These are phyloP conservation scores for Mollisia scopiformis DNA, from an alignment of 2,329 filamentous ascomycete genomes.

Conservation along the genomic window DNA sequence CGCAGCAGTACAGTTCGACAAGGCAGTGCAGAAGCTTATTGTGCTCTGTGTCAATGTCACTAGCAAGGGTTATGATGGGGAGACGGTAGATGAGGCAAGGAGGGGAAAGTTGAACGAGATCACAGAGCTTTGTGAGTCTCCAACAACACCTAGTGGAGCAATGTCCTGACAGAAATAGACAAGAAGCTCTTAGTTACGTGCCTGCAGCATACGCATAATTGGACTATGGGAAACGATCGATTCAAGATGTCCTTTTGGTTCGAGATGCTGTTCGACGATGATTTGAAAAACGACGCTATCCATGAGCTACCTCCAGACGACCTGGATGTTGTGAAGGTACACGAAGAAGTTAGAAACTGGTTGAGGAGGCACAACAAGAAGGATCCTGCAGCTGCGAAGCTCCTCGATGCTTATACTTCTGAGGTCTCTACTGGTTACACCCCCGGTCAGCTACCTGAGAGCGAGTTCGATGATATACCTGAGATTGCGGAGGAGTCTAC, in stretches of 20 bases:
- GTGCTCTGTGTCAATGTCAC: slow-evolving; percentile 69
- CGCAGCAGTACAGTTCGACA: slow-evolving; percentile 65
- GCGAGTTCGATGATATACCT: slow-evolving; percentile 18
- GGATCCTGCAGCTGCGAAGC: slow-evolving; percentile 56
- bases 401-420: slow-evolving; percentile 56
- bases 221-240: slow-evolving; percentile 69
- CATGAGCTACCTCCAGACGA: slow-evolving; percentile 50
- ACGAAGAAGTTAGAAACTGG: slow-evolving; percentile 64
- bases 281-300: slow-evolving; percentile 54
- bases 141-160: not conserved
- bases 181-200: slow-evolving; percentile 69
- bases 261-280: slow-evolving; percentile 64
- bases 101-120: slow-evolving; percentile 63
- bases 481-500: slow-evolving; percentile 27
- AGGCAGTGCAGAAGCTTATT: slow-evolving; percentile 68
- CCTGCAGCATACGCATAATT: slow-evolving; percentile 69
- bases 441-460: slow-evolving; percentile 32
- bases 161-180: slow-evolving; percentile 43
- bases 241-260: slow-evolving; percentile 74
- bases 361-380: slow-evolving; percentile 58
- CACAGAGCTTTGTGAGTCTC: slow-evolving; percentile 61
- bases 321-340: slow-evolving; percentile 59
- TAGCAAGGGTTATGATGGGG: slow-evolving; percentile 68
- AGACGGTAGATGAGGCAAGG: slow-evolving; percentile 59
- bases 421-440: slow-evolving; percentile 36